Evolutionary conservation across 1,139 yeast species (phyloP), one percentile per base, ranked within the genome.

Genomic region (Hemisphaericaspora xylofermentans): DNA sequence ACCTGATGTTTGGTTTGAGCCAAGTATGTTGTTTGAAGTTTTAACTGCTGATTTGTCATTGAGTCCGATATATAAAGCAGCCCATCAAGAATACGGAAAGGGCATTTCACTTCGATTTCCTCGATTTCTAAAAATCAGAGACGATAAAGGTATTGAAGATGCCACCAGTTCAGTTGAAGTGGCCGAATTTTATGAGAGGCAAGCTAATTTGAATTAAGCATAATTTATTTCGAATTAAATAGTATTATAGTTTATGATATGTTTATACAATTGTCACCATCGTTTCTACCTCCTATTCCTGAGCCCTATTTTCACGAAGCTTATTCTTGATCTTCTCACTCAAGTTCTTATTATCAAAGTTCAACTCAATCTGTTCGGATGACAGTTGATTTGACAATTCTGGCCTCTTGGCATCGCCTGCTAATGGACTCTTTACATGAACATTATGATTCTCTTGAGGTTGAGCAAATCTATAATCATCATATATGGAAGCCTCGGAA

Each of bases 1-100:
- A 21, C 98, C 98, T 0, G 98, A 93, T 60, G 93, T 93, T 10
- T 93, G 98, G 98, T 87, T 93, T 57, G 96, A 93, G 54, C 98
- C 99, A 3, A 76, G 84, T 0, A 67, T 74, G 36, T 74, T 93
- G 6, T 91, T 95, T 70, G 99, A 93, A 63, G 96, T 93, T 1
- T 74, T 89, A 46, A 88, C 96, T 0, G 99, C 99, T 0, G 98
- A 93, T 64, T 71, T 93, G 40, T 88, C 97, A 0, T 75, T 93
- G 43, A 86, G 96, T 39, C 99, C 99, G 0, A 72, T 89, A 9
- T 93, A 93, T 61, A 89, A 88, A 56, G 96, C 98, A 0, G 98
- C 95, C 2, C 80, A 78, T 31, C 75, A 76, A 27, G 78, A 78
- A 43, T 78, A 83, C 47, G 96, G 93, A 1, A 87, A 85, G 56